Conservation (phyloP, 345 rosid species). For the Ceriops tagal region DNA sequence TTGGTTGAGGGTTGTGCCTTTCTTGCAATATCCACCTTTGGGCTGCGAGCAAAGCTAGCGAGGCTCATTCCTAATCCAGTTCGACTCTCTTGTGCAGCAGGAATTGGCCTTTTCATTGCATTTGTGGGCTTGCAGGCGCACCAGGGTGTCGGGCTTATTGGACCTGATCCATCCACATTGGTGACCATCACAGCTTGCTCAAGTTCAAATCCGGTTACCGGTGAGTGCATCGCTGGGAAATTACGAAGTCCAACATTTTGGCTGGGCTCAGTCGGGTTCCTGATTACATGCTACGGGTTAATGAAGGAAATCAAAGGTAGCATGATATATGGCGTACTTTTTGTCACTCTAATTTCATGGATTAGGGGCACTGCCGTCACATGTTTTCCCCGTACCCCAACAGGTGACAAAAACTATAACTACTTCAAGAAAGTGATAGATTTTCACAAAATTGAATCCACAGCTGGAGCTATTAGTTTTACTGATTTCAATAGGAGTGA, state of each 20-base stretch:
- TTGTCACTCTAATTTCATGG: conserved; percentile 78
- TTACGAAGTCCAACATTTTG: conserved; percentile 81
- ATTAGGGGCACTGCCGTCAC: conserved; percentile 70
- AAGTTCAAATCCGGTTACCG: conserved; percentile 40
- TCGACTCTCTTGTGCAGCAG: conserved; percentile 60
- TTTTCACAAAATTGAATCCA: conserved; percentile 67
- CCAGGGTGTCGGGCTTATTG: conserved; percentile 77
- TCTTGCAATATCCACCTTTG: conserved; percentile 49
- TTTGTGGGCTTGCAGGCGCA: conserved; percentile 77
- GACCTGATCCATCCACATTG: conserved; percentile 67
- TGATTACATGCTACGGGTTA: conserved; percentile 60
- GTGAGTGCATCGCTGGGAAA: conserved; percentile 55
- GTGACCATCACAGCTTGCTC: conserved; percentile 68
- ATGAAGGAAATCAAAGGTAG: conserved; percentile 73
- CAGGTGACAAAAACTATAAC: conserved; percentile 54
- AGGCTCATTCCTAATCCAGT: conserved; percentile 63
- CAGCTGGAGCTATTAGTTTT: conserved; percentile 70
- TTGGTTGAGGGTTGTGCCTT: conserved; percentile 64
- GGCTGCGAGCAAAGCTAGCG: conserved; percentile 61
- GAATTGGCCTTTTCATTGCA: conserved; percentile 83
- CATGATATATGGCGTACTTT: conserved; percentile 72
- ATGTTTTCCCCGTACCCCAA: conserved; percentile 50
- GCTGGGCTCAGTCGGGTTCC: conserved; percentile 63
- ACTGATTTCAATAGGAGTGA: conserved; percentile 42
- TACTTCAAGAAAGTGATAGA: conserved; percentile 70